Evolutionary conservation across 1,284 basidiomycete genomes (phyloP).

Genomic region (Pseudozyma tsukubaensis): DNA sequence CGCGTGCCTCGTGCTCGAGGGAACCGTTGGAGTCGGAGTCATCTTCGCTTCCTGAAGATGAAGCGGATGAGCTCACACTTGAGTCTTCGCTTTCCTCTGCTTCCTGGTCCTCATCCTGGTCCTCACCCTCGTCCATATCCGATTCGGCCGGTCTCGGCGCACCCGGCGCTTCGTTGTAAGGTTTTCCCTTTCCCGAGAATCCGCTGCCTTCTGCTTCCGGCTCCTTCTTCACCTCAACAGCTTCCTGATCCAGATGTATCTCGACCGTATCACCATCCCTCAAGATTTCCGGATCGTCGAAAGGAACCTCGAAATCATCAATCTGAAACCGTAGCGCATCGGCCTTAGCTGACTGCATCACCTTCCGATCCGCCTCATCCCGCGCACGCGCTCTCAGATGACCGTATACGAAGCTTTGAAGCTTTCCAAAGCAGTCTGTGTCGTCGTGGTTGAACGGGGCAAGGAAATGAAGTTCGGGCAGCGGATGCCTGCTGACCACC

Average conservation of each 20-base stretch:
- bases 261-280: constrained; percentile 44
- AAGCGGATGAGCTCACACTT: not conserved
- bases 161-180: too few relatives aligned
- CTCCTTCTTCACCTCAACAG: not conserved
- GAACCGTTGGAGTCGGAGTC: not conserved
- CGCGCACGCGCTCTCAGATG: constrained; percentile 4
- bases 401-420: constrained; percentile 26
- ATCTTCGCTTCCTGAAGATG: constrained; percentile 1
- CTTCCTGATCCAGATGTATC: constrained; percentile 10
- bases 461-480: constrained; percentile 45
- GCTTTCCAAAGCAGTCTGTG: constrained; percentile 8
- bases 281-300: constrained; percentile 40
- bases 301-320: constrained; percentile 36
- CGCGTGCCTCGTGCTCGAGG: not conserved
- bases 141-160: too few relatives aligned
- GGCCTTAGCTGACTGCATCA: not conserved
- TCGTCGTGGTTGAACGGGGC: constrained; percentile 30
- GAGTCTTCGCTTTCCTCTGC: constrained; percentile 3
- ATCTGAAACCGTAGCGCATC: constrained; percentile 17
- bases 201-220: not conserved
- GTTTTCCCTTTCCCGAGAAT: not conserved
- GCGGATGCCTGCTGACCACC: constrained; percentile 28
- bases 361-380: not conserved
- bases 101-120: constrained; percentile 6
- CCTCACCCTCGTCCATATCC: not conserved